Evolutionary conservation across 345 rosid genomes (phyloP).

Genomic region (Populus pruinosa): DNA sequence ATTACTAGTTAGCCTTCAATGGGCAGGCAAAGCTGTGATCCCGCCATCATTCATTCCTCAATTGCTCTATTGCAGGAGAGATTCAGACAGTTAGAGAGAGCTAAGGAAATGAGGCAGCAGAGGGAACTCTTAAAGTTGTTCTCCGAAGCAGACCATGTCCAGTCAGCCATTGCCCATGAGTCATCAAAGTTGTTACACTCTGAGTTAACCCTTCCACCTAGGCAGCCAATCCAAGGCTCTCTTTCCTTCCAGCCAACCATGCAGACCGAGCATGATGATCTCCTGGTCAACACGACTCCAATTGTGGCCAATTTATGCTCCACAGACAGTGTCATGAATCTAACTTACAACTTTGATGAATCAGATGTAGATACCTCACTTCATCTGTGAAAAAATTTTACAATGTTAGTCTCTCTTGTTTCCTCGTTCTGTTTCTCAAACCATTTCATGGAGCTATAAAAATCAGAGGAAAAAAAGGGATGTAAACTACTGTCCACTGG

Average conservation of each 20-base stretch:
- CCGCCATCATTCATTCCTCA: conserved; percentile 36
- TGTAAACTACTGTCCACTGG: conserved; percentile 16
- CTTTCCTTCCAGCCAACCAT: conserved; percentile 9
- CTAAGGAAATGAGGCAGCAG: conserved; percentile 55
- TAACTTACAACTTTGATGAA: conserved; percentile 20
- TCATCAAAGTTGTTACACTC: conserved; percentile 20
- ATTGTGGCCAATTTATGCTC: conserved; percentile 19
- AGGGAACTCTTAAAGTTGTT: conserved; percentile 30
- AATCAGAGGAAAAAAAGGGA: conserved; percentile 1
- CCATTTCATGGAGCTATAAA: conserved; percentile 25
- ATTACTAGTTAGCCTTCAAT: neutral
- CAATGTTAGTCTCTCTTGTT: conserved; percentile 25
- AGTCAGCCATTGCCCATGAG: conserved; percentile 9
- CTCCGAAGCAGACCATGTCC: conserved; percentile 22
- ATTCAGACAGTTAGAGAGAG: conserved; percentile 56
- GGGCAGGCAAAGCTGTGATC: conserved; percentile 32
- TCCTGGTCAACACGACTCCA: conserved; percentile 24
- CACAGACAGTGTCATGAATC: conserved; percentile 15
- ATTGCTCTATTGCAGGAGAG: conserved; percentile 65
- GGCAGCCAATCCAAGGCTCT: conserved; percentile 19
- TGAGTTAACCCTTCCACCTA: conserved; percentile 19
- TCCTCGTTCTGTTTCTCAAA: conserved; percentile 19
- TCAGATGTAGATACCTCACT: conserved; percentile 43
- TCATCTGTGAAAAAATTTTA: conserved; percentile 39
- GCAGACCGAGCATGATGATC: conserved; percentile 17